Base-by-base conservation (phyloP, 2,329 filamentous ascomycete genomes). In the Colletotrichum sojae region DNA sequence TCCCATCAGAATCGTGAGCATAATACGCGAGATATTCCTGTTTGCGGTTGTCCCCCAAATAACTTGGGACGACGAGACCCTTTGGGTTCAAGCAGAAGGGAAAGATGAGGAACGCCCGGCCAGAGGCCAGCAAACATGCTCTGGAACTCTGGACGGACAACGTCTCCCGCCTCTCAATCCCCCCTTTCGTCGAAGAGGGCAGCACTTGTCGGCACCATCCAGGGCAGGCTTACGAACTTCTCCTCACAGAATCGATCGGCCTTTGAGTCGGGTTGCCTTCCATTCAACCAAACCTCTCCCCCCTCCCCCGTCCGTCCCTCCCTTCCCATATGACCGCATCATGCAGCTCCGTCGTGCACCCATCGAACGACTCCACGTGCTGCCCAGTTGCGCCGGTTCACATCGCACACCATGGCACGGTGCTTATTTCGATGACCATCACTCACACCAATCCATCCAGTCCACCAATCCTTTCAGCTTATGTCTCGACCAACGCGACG, bases 281-380 rank as follows among this genome's bases (percentile, higher is more conserved):
- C 40, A 54, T 60, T 45, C 49, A 51, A 15, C 31, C 31, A 31
- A 31, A 31, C 4, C 13, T n/a, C 8, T 53, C 27, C 55, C 49
- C 62, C 49, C 62, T 45, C 62, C 16, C 46, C 36, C 27, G 4
- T 31, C 27, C 8, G 27, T 5, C 27, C 27, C 27, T 31, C 27
- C 27, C 27, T 31, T 31, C 27, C 27, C 62, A 69, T 51, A 69
- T 69, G 67, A 69, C 67, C 55, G 62, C 67, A 69, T 69, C 67
- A 69, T 69, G 67, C 62, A 69, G 62, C 31, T 18, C 18, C 18
- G 45, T 49, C 46, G 55, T 66, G 56, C 25, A 54, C 43, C 54
- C 66, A 45, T 56, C 51, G 43, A 66, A 66, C 18, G 22, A 66
- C 62, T 66, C 55, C 67, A 66, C 55, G 67, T 60, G 62, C 55